Evolutionary conservation across 139 green algal genomes (phyloP).

Genomic region (Coelastrella sp.): DNA sequence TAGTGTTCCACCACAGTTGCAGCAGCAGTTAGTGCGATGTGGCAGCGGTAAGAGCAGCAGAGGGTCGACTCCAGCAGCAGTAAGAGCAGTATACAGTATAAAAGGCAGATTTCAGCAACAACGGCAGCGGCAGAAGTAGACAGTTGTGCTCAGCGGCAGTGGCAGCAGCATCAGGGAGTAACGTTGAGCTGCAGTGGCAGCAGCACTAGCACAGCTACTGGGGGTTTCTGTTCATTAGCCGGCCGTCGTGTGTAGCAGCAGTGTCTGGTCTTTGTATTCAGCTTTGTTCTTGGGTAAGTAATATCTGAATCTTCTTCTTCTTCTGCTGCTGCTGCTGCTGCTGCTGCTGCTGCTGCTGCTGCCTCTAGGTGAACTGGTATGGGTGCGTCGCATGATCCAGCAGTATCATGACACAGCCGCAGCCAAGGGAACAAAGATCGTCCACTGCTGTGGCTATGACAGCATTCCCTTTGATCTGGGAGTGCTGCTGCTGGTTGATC

Average conservation of each 20-base stretch:
- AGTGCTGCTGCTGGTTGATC: conserved; percentile 65
- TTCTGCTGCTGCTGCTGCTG: no score
- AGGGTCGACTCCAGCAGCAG: no score
- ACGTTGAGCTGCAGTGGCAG: no score
- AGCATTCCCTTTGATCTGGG: conserved; percentile 90
- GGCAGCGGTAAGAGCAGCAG: no score
- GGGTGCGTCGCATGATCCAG: conserved; percentile 75
- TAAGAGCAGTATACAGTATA: background rate
- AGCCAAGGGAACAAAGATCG: no score
- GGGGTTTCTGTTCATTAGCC: no score
- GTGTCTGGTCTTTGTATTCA: no score
- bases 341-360: background rate
- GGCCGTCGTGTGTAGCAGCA: no score
- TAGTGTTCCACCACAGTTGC: background rate
- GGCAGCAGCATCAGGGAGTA: no score
- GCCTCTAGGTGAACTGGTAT: conserved; percentile 78
- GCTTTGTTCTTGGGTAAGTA: no score
- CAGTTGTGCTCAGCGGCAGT: background rate
- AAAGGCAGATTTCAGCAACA: background rate
- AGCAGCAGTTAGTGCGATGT: background rate
- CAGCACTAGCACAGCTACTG: no score
- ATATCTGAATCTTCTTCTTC: background rate
- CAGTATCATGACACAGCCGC: conserved; percentile 71
- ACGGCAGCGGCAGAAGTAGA: background rate
- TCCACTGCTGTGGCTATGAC: no score